Percentiles rank a stretch among this genome's conserved stretches.
phyloP scores from a whole-genome alignment of 352 stramenopile genomes.

The Elongisporangium anandrum region DNA sequence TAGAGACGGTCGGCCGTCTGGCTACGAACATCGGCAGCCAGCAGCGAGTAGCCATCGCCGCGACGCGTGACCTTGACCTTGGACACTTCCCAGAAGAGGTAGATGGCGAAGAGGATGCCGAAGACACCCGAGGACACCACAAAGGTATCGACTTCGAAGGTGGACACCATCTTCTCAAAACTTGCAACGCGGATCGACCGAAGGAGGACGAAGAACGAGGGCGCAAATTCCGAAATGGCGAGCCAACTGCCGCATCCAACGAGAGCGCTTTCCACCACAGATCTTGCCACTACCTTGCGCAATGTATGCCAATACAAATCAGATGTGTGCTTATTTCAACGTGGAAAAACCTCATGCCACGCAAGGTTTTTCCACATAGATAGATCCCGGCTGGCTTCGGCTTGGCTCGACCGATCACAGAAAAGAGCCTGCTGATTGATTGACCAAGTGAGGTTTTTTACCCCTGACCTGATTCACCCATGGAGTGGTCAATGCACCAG shows the following conservation, averaged over 20 bases:
- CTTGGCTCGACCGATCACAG: background rate
- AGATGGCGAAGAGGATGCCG: conserved; percentile 76
- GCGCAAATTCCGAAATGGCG: conserved; percentile 70
- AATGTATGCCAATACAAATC: conserved; percentile 5
- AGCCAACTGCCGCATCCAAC: conserved; percentile 12
- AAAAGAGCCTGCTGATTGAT: background rate
- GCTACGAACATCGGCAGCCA: conserved; percentile 68
- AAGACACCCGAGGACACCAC: conserved; percentile 61
- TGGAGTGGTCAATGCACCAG: background rate
- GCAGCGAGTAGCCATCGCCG: conserved; percentile 76
- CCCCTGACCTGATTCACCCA: background rate
- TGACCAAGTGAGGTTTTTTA: background rate
- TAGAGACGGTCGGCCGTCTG: conserved; percentile 84
- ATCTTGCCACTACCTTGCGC: conserved; percentile 4
- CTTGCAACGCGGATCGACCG: conserved; percentile 7
- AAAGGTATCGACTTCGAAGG: conserved; percentile 62
- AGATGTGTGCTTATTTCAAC: background rate
- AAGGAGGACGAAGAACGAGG: conserved; percentile 12
- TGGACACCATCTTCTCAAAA: conserved; percentile 42
- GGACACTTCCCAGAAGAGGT: conserved; percentile 86
- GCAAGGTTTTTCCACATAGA: background rate
- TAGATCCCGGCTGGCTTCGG: background rate
- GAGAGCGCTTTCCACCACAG: conserved; percentile 6
- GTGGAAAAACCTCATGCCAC: background rate
- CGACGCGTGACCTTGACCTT: conserved; percentile 86